Evolutionary conservation across 2,329 filamentous ascomycete genomes (phyloP).

Genomic region (Cladosporium oxysporum): DNA sequence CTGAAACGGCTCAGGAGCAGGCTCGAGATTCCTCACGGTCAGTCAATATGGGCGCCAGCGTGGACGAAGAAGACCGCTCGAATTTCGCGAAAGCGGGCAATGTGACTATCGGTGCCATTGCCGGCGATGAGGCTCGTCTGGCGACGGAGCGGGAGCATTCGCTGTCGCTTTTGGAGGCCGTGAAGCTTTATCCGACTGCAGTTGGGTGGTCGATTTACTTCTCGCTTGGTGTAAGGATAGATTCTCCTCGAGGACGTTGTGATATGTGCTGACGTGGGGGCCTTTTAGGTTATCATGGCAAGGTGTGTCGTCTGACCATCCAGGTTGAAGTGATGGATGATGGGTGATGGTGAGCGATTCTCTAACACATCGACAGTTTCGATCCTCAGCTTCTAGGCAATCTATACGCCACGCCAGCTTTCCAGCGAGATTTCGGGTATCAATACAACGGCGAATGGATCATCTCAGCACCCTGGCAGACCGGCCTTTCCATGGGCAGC

Average conservation of each 20-base stretch:
- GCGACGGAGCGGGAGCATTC: constrained; percentile 33
- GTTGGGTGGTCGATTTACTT: constrained; percentile 61
- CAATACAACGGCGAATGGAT: constrained; percentile 44
- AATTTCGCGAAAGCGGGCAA: neutral
- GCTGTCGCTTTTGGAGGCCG: constrained; percentile 35
- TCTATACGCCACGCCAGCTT: constrained; percentile 61
- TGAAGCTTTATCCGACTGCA: constrained; percentile 49
- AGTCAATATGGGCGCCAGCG: neutral
- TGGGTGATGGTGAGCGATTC: neutral
- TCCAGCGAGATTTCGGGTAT: constrained; percentile 59
- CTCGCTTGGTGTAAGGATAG: constrained; percentile 52
- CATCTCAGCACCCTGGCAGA: constrained; percentile 44
- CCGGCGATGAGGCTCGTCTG: constrained; percentile 31
- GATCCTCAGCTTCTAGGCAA: constrained; percentile 66
- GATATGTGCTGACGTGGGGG: neutral
- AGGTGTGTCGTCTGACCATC: neutral
- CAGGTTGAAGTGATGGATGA: neutral
- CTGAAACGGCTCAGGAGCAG: neutral
- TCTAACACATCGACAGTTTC: constrained; percentile 47
- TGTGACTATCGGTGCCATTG: constrained; percentile 29
- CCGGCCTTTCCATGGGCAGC: constrained; percentile 51
- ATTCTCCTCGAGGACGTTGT: neutral
- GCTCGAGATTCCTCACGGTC: neutral
- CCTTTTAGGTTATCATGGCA: constrained; percentile 51
- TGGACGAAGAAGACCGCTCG: neutral